Conservation (phyloP, 352 stramenopile genomes). For the Phytophthora meadii region DNA sequence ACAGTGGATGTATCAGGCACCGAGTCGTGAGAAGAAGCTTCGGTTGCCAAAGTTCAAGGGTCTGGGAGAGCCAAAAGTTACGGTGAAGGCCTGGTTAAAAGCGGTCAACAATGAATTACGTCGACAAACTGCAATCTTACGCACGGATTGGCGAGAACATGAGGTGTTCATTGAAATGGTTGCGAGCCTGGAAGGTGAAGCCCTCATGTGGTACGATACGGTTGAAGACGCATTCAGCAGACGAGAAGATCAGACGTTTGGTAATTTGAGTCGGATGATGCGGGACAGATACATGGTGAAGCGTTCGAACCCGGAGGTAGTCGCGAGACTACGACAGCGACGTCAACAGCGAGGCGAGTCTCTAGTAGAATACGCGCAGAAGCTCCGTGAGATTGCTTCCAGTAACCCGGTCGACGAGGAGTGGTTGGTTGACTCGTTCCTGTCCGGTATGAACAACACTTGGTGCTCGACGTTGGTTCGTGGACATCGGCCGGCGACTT, state of each 20-base stretch:
- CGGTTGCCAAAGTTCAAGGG: not conserved
- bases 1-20: not conserved
- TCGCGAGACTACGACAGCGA: not conserved
- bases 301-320: not conserved
- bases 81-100: slow-evolving; percentile 2
- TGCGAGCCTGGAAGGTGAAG: slow-evolving; percentile 2
- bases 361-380: slow-evolving; percentile 5
- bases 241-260: slow-evolving; percentile 4
- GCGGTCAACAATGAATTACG: slow-evolving; percentile 4
- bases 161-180: slow-evolving; percentile 12
- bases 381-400: not conserved
- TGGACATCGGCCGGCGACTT: not conserved
- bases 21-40: not conserved
- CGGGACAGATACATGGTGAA: slow-evolving; percentile 10
- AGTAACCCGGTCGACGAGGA: slow-evolving; percentile 4
- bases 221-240: not conserved
- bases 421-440: not conserved
- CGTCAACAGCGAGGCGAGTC: slow-evolving; percentile 3
- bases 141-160: not conserved
- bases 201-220: slow-evolving; percentile 5
- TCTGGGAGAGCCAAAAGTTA: not conserved
- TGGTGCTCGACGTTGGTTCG: slow-evolving; percentile 3
- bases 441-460: slow-evolving; percentile 1
- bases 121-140: not conserved
- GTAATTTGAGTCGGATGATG: not conserved